Conservation (phyloP, 2,329 filamentous ascomycete genomes). For the Penicillium sp. region DNA sequence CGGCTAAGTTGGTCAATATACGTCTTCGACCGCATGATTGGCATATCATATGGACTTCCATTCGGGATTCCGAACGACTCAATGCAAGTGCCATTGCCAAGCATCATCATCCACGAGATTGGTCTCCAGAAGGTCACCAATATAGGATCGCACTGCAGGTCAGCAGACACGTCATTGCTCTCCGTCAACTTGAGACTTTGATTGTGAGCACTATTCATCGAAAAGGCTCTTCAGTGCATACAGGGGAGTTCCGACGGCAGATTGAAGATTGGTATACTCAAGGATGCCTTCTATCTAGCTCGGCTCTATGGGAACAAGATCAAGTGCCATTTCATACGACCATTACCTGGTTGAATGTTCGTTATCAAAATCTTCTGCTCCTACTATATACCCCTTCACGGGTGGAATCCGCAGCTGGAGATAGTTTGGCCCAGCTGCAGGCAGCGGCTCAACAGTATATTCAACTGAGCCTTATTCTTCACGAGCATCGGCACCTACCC, state of each 20-base stretch:
- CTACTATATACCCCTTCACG: constrained; percentile 34
- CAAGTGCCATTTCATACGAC: constrained; percentile 49
- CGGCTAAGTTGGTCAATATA: constrained; percentile 50
- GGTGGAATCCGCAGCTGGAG: constrained; percentile 28
- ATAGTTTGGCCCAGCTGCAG: constrained; percentile 39
- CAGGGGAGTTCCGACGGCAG: constrained; percentile 39
- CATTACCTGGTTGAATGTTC: constrained; percentile 46
- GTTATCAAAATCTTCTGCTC: constrained; percentile 49
- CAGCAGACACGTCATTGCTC: constrained; percentile 47
- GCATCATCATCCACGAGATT: constrained; percentile 49
- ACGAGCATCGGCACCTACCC: constrained; percentile 47
- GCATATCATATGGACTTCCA: constrained; percentile 43
- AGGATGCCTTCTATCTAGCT: constrained; percentile 46
- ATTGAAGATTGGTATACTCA: constrained; percentile 52
- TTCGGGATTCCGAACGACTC: constrained; percentile 43
- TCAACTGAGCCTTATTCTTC: constrained; percentile 43
- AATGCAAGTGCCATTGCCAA: constrained; percentile 44
- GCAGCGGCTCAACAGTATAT: constrained; percentile 43
- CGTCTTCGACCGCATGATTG: constrained; percentile 49
- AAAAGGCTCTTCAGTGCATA: background rate
- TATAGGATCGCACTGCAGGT: constrained; percentile 47
- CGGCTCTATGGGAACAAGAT: constrained; percentile 36
- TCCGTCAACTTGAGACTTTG: constrained; percentile 47
- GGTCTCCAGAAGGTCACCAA: constrained; percentile 38
- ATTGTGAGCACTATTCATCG: constrained; percentile 29